Conservation (phyloP, 192 early-diverging fungal genomes). For the Lunasporangiospora selenospora region DNA sequence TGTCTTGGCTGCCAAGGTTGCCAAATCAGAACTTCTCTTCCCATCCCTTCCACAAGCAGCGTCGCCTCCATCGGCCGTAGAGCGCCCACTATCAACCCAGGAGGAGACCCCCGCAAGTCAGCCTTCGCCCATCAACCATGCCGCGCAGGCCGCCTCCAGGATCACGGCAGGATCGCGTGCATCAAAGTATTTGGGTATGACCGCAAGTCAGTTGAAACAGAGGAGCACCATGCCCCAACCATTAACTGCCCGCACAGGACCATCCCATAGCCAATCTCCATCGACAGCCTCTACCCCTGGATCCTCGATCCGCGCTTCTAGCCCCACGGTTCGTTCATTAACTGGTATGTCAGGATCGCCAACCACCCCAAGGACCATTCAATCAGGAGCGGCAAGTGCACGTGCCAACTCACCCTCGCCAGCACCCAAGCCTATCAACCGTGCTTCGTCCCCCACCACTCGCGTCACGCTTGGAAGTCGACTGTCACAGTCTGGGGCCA, state of each 20-base stretch:
- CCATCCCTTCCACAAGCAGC: slow-evolving; percentile 14
- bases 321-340: slow-evolving; percentile 22
- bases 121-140: slow-evolving; percentile 43
- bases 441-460: slow-evolving; percentile 11
- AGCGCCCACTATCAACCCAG: slow-evolving; percentile 25
- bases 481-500: slow-evolving; percentile 10
- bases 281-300: slow-evolving; percentile 10
- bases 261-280: background rate
- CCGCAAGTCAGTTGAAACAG: slow-evolving; percentile 58
- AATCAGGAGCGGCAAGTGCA: slow-evolving; percentile 9
- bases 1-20: slow-evolving; percentile 68
- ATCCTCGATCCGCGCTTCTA: slow-evolving; percentile 9
- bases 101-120: background rate
- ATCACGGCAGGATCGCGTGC: slow-evolving; percentile 65
- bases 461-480: slow-evolving; percentile 7
- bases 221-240: slow-evolving; percentile 21
- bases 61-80: background rate
- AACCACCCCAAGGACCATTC: slow-evolving; percentile 13
- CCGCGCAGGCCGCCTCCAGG: slow-evolving; percentile 51
- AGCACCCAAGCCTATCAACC: slow-evolving; percentile 13
- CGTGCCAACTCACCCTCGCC: slow-evolving; percentile 42
- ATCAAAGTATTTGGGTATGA: slow-evolving; percentile 63
- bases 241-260: background rate
- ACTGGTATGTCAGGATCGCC: slow-evolving; percentile 26
- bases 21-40: slow-evolving; percentile 33